Evolutionary conservation across 805 yeast species (phyloP).

Genomic region (Priceomyces fermenticarens): DNA sequence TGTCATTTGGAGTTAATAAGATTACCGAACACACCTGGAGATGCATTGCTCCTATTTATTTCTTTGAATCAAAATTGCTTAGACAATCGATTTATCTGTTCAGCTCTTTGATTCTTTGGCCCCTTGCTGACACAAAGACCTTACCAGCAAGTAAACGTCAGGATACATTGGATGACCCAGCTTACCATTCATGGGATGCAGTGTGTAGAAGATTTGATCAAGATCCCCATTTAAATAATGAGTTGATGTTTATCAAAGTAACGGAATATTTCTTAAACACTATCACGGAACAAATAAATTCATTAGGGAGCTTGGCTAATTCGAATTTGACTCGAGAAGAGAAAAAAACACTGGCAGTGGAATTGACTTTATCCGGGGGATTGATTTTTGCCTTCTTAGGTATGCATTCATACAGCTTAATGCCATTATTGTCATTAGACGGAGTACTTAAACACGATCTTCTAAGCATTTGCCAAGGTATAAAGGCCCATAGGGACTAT

Average conservation of each 20-base stretch:
- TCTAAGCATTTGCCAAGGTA: constrained; percentile 15
- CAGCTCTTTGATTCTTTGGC: constrained; percentile 3
- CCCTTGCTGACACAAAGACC: background rate
- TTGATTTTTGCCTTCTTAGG: constrained; percentile 27
- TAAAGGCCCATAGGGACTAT: constrained; percentile 5
- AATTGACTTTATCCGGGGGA: constrained; percentile 17
- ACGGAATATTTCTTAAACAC: constrained; percentile 1
- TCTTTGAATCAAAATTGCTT: constrained; percentile 22
- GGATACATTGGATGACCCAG: too few relatives aligned
- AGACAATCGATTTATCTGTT: constrained; percentile 23
- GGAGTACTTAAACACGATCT: constrained; percentile 17
- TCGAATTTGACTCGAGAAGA: too few relatives aligned
- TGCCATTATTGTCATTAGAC: constrained; percentile 26
- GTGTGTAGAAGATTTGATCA: background rate
- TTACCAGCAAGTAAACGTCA: too few relatives aligned
- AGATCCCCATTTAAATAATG: background rate
- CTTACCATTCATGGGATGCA: too few relatives aligned
- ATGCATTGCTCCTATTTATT: constrained; percentile 21
- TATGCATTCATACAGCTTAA: constrained; percentile 26
- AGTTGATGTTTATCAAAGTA: background rate
- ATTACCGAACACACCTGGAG: constrained; percentile 23
- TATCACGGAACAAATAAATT: background rate
- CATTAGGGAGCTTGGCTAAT: background rate
- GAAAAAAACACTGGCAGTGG: constrained; percentile 7
- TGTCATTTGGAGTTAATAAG: constrained; percentile 21